Conservation (phyloP, 1,284 basidiomycete genomes). For the Moniliophthora roreri region DNA sequence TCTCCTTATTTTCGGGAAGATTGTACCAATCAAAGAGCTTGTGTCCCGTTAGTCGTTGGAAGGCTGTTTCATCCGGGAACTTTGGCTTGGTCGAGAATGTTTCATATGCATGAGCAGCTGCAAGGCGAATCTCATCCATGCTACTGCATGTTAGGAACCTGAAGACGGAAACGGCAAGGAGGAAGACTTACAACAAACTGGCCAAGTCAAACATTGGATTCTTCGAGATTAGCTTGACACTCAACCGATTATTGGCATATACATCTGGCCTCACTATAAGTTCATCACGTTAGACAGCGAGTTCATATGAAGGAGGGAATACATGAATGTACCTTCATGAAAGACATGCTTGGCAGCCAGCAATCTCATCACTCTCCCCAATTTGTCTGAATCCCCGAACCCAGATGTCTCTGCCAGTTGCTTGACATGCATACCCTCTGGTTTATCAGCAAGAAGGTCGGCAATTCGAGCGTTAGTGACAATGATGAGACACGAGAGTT, state of each 20-base stretch:
- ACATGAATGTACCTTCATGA: constrained; percentile 23
- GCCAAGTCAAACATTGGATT: too few species aligned
- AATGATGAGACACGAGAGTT: constrained; percentile 19
- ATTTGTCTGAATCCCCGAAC: constrained; percentile 25
- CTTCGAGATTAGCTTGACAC: constrained; percentile 23
- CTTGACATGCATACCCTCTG: constrained; percentile 29
- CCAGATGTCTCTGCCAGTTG: constrained; percentile 24
- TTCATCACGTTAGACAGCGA: not conserved
- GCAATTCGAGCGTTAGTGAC: constrained; percentile 27
- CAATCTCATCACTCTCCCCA: constrained; percentile 29
- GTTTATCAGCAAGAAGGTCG: constrained; percentile 28
- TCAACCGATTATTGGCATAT: constrained; percentile 34
- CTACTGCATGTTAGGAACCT: constrained; percentile 8
- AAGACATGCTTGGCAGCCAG: constrained; percentile 34
- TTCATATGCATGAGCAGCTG: constrained; percentile 9
- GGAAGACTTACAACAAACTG: constrained; percentile 17
- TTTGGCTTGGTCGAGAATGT: constrained; percentile 4
- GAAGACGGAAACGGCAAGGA: constrained; percentile 17
- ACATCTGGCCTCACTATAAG: constrained; percentile 18
- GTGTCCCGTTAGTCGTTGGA: constrained; percentile 10
- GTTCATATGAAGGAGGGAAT: not conserved
- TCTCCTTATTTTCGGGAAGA: not conserved
- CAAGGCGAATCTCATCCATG: constrained; percentile 20
- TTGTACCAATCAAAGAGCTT: constrained; percentile 10
- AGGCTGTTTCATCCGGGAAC: constrained; percentile 8